phyloP scores from a whole-genome alignment of 768 basidiomycete species.

The Dictyophora rubrovolvata region DNA sequence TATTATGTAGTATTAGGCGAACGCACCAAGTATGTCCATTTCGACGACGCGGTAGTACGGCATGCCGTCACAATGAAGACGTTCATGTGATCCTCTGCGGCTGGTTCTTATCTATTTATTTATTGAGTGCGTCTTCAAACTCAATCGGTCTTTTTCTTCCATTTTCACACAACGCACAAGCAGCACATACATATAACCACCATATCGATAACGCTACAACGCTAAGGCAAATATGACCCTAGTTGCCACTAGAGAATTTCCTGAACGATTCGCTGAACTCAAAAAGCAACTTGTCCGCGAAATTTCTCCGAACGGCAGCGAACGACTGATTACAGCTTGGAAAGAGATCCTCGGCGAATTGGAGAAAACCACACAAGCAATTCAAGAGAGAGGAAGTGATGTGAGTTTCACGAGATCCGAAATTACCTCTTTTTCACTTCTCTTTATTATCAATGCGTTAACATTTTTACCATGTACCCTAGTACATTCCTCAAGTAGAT shows the following conservation, averaged over 20 bases:
- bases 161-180: too few species aligned
- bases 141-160: too few species aligned
- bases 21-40: too few species aligned
- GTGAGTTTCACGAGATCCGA: conserved; percentile 24
- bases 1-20: too few species aligned
- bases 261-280: conserved; percentile 45
- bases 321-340: conserved; percentile 45
- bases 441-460: not conserved
- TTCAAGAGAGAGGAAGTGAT: conserved; percentile 37
- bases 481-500: conserved; percentile 56
- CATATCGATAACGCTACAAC: not conserved
- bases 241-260: conserved; percentile 13
- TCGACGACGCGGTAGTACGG: too few species aligned
- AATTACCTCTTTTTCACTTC: not conserved
- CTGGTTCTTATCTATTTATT: too few species aligned
- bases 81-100: too few species aligned
- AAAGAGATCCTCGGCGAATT: conserved; percentile 45
- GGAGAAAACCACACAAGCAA: conserved; percentile 31
- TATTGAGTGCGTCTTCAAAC: too few species aligned
- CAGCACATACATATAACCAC: too few species aligned
- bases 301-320: conserved; percentile 39
- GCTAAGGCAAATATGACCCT: not conserved
- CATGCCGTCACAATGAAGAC: too few species aligned
- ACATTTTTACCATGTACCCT: conserved; percentile 3
- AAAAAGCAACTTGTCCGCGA: conserved; percentile 46